phyloP scores from a whole-genome alignment of 116 monocot species.

The Iris pallida region DNA sequence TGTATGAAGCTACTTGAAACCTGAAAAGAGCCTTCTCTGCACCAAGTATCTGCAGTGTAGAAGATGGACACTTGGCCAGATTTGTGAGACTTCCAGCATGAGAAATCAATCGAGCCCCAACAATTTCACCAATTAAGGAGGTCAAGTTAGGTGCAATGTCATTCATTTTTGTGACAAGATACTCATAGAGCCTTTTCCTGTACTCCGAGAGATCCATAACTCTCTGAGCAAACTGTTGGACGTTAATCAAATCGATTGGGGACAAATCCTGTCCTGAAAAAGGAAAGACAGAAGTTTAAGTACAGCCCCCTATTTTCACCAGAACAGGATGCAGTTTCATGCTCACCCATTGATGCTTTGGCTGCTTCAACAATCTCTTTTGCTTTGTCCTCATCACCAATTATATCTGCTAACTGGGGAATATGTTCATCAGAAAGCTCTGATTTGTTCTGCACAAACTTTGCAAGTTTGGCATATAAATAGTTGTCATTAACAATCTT shows the following conservation, averaged over 20 bases:
- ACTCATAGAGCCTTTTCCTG: conserved; percentile 77
- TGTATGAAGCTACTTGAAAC: conserved; percentile 20
- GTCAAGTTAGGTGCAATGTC: conserved; percentile 86
- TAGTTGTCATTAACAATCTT: conserved; percentile 93
- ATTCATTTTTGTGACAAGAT: conserved; percentile 89
- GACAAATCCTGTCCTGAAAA: conserved; percentile 86
- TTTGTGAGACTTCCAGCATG: conserved; percentile 91
- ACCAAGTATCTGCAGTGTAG: conserved; percentile 93
- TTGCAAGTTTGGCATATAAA: conserved; percentile 71
- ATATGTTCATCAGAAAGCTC: conserved; percentile 64
- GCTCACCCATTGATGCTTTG: conserved; percentile 85
- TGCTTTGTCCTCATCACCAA: conserved; percentile 93
- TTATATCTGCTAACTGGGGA: conserved; percentile 60
- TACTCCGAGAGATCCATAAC: conserved; percentile 83
- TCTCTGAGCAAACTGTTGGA: conserved; percentile 76
- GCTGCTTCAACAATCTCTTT: conserved; percentile 96
- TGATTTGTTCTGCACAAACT: conserved; percentile 75
- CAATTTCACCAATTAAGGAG: conserved; percentile 76
- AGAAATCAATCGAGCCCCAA: conserved; percentile 86
- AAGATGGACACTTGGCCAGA: conserved; percentile 88
- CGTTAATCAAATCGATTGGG: conserved; percentile 78
- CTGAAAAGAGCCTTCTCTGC: conserved; percentile 95
- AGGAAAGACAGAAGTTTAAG: not conserved
- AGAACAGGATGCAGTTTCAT: not conserved
- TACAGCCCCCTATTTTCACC: not conserved